These are phyloP conservation scores for Lolium multiflorum DNA, from an alignment of 176 grass and related monocot genomes.

Conservation along the genomic window DNA sequence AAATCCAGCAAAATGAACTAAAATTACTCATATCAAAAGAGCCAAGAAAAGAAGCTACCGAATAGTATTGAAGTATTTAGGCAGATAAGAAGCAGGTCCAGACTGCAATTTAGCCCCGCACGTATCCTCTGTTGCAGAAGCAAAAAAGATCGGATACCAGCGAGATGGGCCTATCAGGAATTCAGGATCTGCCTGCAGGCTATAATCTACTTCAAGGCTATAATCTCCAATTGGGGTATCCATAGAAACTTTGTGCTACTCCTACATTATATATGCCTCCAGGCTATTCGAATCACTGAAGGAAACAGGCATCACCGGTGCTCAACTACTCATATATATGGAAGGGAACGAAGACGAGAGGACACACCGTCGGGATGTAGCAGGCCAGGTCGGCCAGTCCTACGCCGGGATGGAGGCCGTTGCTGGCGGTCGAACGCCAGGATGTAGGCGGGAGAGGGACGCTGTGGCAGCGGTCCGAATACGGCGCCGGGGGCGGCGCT, in stretches of 20 bases:
- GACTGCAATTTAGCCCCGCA: conserved; percentile 79
- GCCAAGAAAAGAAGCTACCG: no score
- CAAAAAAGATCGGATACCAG: conserved; percentile 70
- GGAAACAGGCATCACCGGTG: neutral
- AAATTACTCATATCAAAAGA: no score
- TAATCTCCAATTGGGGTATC: no score
- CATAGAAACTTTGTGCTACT: neutral
- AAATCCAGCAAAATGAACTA: no score
- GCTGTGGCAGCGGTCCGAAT: neutral
- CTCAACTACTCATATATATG: neutral
- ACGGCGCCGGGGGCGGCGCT: neutral
- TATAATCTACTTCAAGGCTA: conserved; percentile 40
- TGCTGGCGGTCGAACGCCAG: neutral
- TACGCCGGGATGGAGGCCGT: neutral
- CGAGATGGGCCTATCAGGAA: conserved; percentile 34
- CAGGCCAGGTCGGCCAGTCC: neutral
- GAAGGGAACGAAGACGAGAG: neutral
- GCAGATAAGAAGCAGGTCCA: conserved; percentile 37
- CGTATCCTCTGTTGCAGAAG: conserved; percentile 76
- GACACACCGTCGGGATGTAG: neutral
- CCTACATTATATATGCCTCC: no score
- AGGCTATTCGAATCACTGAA: neutral
- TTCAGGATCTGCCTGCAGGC: conserved; percentile 58
- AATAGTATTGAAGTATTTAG: no score
- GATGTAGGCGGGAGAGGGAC: neutral